Base-by-base conservation (phyloP, 2,329 filamentous ascomycete species). In the Penicillium sp. region DNA sequence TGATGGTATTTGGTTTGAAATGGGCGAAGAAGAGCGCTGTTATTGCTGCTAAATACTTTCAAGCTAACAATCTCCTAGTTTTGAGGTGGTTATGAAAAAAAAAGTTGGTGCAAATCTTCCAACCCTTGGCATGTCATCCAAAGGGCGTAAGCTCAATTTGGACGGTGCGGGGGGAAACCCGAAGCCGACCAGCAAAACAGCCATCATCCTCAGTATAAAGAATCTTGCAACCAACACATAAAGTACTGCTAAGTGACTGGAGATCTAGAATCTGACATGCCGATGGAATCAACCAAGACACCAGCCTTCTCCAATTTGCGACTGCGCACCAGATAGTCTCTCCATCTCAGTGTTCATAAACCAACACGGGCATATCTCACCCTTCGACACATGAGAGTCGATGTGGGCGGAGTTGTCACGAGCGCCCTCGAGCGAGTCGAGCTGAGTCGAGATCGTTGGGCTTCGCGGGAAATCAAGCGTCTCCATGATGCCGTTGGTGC, bases 121-220 rank as follows among this genome's bases (percentile, higher is more conserved):
- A 51, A 20, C 31, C 5, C 11, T 35, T 53, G 54, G 42, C 49
- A 48, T 54, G 56, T 58, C 56, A 54, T 43, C 35, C 35, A 28
- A 28, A 58, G 56, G 56, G 56, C 56, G 56, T n/a, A 6, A 35
- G 43, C 28, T 17, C 15, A 12, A 7, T 51, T n/a, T 15, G 10
- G 34, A 20, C 25, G 28, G 43, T 4, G 49, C 5, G 17, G 35
- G 49, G 37, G 22, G 8, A 35, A 35, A 35, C n/a, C 28, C n/a
- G 10, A 20, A 49, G 45, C 45, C 45, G 28, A 20, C 15, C 45
- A 35, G n/a, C 45, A 35, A 34, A 35, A 31, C 28, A 17, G 35
- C 11, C n/a, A 20, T 15, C 3, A 34, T 8, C 1, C 8, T 5
- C 17, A 5, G 14, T 14, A 3, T 4, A 8, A 17, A 4, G 4